A percentile compares a stretch with the other conserved stretches of the same genome.
These are phyloP conservation scores for Eucalyptus leucophloia DNA, from an alignment of 345 rosid genomes.

Conservation along the genomic window DNA sequence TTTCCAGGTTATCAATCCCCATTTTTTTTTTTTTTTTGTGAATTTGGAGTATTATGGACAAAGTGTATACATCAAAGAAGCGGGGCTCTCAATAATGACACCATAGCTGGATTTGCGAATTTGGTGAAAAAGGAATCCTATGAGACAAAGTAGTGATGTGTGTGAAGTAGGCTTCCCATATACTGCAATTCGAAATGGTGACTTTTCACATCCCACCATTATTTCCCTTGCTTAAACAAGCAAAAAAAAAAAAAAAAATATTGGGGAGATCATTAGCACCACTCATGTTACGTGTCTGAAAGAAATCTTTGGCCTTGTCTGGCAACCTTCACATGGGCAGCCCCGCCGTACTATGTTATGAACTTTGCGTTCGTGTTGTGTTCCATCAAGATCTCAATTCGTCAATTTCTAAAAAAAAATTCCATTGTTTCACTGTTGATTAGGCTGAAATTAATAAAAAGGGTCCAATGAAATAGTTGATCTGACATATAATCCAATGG, in stretches of 20 bases:
- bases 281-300: background rate
- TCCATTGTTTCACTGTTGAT: background rate
- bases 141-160: background rate
- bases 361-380: background rate
- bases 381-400: background rate
- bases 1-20: fast-evolving
- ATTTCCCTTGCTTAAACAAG: background rate
- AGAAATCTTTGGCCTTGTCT: background rate
- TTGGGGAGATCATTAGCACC: background rate
- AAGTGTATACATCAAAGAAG: background rate
- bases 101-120: background rate
- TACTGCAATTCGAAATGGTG: background rate
- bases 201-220: background rate
- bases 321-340: background rate
- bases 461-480: background rate
- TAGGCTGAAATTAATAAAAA: background rate
- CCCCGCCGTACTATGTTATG: background rate
- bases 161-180: background rate
- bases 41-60: background rate
- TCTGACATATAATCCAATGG: background rate
- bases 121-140: background rate
- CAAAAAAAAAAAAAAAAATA: too few relatives aligned
- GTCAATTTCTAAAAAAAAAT: fast-evolving
- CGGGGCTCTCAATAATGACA: background rate
- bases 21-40: background rate